Evolutionary conservation across 2,329 filamentous ascomycete species (phyloP).

Genomic region (Colletotrichum costaricense): DNA sequence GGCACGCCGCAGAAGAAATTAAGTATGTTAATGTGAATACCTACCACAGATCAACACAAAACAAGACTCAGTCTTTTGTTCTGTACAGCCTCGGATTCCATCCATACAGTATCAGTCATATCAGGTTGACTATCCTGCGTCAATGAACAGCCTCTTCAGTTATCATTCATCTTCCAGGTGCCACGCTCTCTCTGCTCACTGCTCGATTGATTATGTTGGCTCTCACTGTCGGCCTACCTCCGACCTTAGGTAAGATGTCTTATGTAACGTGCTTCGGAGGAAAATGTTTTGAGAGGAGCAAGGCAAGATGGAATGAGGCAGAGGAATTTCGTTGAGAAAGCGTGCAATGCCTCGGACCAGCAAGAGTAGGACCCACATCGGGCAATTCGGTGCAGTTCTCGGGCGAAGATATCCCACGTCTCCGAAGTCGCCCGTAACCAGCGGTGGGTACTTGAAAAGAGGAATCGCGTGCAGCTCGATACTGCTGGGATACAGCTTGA

Average conservation of each 20-base stretch:
- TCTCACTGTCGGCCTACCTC: too few species aligned
- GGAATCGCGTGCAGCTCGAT: neutral
- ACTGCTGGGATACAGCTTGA: neutral
- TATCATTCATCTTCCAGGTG: too few species aligned
- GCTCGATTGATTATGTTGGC: too few species aligned
- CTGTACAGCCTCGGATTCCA: too few species aligned
- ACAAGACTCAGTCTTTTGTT: too few species aligned
- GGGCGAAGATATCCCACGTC: slow-evolving; percentile 12
- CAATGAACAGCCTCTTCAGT: too few species aligned
- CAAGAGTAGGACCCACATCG: neutral
- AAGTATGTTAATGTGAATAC: neutral
- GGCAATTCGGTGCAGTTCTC: slow-evolving; percentile 11
- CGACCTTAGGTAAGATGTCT: too few species aligned
- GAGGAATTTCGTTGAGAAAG: neutral
- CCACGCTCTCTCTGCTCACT: too few species aligned
- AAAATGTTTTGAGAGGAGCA: neutral
- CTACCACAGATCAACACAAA: too few species aligned
- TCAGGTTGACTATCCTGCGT: too few species aligned
- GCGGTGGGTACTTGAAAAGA: neutral
- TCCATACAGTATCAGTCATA: too few species aligned
- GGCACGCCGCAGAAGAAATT: neutral
- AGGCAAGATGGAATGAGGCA: neutral
- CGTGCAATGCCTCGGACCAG: neutral
- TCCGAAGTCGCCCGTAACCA: slow-evolving; percentile 1
- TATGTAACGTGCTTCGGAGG: too few species aligned